Percentiles rank a stretch among this genome's conserved stretches.
Conservation (phyloP, 176 grass and related monocot genomes). For the Ananas comosus region DNA sequence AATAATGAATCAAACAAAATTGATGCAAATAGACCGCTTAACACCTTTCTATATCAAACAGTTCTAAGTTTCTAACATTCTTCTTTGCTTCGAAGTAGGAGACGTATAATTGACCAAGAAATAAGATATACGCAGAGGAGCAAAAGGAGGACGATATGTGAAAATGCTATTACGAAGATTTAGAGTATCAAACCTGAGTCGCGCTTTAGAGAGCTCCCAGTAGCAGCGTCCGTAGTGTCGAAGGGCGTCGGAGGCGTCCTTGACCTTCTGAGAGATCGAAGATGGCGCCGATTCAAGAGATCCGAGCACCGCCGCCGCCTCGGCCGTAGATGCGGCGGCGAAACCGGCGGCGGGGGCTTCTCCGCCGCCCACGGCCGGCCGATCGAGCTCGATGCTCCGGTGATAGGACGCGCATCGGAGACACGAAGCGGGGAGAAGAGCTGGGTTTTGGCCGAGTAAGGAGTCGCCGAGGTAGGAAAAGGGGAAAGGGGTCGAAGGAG, state of each 20-base stretch:
- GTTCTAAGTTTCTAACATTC: too few species aligned
- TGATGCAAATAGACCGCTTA: too few species aligned
- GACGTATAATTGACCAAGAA: too few species aligned
- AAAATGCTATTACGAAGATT: background rate
- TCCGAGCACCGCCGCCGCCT: constrained; percentile 22
- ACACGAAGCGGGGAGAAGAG: background rate
- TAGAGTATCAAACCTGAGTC: constrained; percentile 52
- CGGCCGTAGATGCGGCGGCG: constrained; percentile 14
- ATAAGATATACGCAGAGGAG: too few species aligned
- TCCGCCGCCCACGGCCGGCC: background rate
- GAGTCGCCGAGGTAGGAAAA: background rate
- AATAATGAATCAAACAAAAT: too few species aligned
- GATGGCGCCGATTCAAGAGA: constrained; percentile 33
- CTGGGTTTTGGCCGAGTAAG: background rate
- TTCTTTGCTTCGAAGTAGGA: too few species aligned
- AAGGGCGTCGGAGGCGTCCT: constrained; percentile 26
- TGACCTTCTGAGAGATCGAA: background rate
- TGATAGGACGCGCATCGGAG: background rate
- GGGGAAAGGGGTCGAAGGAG: background rate
- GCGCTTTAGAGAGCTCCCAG: constrained; percentile 89
- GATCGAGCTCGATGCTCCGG: background rate
- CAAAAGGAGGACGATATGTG: background rate
- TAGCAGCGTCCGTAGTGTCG: constrained; percentile 69
- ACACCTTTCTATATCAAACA: too few species aligned
- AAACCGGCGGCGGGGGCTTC: constrained; percentile 6